phyloP scores from a whole-genome alignment of 2,329 filamentous ascomycete species.

The Aureobasidium sp. region DNA sequence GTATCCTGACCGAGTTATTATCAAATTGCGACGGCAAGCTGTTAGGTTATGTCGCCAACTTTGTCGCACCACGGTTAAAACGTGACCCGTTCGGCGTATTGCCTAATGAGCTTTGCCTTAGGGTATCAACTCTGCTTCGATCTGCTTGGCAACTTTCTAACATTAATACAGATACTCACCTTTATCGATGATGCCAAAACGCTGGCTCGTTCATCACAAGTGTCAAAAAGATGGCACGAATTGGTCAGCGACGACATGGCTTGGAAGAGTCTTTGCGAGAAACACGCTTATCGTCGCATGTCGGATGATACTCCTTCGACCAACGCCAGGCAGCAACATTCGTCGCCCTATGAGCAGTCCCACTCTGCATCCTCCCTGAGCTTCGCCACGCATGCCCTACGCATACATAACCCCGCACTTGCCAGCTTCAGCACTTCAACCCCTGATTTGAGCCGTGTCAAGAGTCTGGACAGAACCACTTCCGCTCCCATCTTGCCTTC shows the following conservation, averaged over 20 bases:
- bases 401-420: slow-evolving; percentile 22
- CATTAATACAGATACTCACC: slow-evolving; percentile 64
- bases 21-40: slow-evolving; percentile 94
- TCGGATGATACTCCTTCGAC: slow-evolving; percentile 33
- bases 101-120: slow-evolving; percentile 84
- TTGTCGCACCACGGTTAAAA: slow-evolving; percentile 87
- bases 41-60: slow-evolving; percentile 91
- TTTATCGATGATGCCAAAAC: slow-evolving; percentile 97
- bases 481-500: slow-evolving; percentile 27
- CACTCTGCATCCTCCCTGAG: slow-evolving; percentile 8
- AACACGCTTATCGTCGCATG: slow-evolving; percentile 72
- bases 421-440: slow-evolving; percentile 34
- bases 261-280: slow-evolving; percentile 95
- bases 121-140: slow-evolving; percentile 46
- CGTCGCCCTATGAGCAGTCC: slow-evolving; percentile 22
- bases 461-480: slow-evolving; percentile 50
- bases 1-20: slow-evolving; percentile 77
- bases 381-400: slow-evolving; percentile 7
- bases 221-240: slow-evolving; percentile 91
- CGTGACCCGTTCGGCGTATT: slow-evolving; percentile 92
- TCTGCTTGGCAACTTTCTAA: neutral
- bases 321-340: slow-evolving; percentile 17
- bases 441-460: slow-evolving; percentile 42
- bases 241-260: slow-evolving; percentile 93
- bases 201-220: slow-evolving; percentile 84